phyloP scores from a whole-genome alignment of 2,329 filamentous ascomycete genomes.

The Fonsecaea multimorphosa region DNA sequence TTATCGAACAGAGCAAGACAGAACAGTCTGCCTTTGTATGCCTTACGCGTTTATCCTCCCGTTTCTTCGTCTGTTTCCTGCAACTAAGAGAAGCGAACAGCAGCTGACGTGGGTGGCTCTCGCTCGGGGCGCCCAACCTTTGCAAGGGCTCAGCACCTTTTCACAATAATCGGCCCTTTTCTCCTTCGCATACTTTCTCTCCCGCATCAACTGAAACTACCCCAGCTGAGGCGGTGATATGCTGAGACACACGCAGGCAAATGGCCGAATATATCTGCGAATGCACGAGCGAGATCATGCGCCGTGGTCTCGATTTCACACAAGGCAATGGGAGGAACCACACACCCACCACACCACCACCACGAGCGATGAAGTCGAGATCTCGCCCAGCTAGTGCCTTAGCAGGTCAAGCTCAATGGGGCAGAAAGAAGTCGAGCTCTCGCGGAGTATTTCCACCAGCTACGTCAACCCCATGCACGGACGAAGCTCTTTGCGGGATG shows the following conservation, averaged over 20 bases:
- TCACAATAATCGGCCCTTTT: conserved; percentile 25
- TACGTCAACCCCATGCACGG: conserved; percentile 11
- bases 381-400: conserved; percentile 4
- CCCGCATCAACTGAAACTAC: neutral
- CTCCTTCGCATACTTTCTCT: neutral
- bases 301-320: neutral
- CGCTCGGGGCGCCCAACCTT: no score
- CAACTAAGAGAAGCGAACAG: neutral
- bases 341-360: neutral
- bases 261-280: conserved; percentile 12
- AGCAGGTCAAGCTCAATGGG: conserved; percentile 6
- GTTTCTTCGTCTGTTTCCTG: neutral
- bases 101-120: conserved; percentile 12
- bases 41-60: neutral
- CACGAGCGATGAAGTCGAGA: neutral
- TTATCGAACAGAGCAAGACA: neutral
- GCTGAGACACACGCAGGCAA: neutral
- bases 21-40: neutral
- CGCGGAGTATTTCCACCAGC: conserved; percentile 15
- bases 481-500: neutral
- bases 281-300: neutral
- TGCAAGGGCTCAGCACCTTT: neutral
- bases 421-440: neutral
- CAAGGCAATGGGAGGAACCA: neutral
- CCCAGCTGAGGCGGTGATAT: neutral